Base-by-base conservation (phyloP, 257 asterid species). In the Haberlea rhodopensis region DNA sequence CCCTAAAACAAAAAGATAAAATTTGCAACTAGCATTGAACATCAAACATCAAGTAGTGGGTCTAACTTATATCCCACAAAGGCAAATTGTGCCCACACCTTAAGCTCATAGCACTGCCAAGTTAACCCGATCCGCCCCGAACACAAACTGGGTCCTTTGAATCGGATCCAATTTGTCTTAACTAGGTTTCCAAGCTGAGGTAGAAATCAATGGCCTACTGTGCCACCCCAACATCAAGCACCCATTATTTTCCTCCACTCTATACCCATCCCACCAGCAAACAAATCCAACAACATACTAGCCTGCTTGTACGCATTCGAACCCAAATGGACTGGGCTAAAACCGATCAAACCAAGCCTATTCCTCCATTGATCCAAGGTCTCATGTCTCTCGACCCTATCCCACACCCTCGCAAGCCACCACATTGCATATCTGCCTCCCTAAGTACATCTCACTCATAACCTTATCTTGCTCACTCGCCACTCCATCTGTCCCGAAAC, bases 141-240 rank as follows among this genome's bases (percentile, higher is more conserved):
- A 25, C 24, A 0, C 16, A 34, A 34, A 34, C 45, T 11, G 2
- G 2, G 40, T 31, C 11, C 1, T 31, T 7, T 4, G 11, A 31
- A 7, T 11, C 40, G 40, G 10, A 34, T n/a, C 57, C 43, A 5
- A 26, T 25, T 26, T 43, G 68, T 68, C 61, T 40, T 13, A 78
- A 29, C 77, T 59, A 65, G 82, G 85, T 72, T 80, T 83, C 98
- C 98, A 91, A 5, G 96, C 94, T 11, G 98, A 91, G 57, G 98
- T 83, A 13, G 96, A 88, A 57, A 91, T 85, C 65, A 91, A 53
- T 19, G 98, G 90, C 85, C 96, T 76, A 0, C 95, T 84, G 16
- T 91, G 96, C 98, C 98, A 91, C 22, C 96, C 98, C 81, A 91
- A 48, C 91, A 81, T 84, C 91, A 91, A 75, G 64, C 95, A 86